Evolutionary conservation across 176 grass and related monocot species (phyloP).

Genomic region (Triticum monococcum): DNA sequence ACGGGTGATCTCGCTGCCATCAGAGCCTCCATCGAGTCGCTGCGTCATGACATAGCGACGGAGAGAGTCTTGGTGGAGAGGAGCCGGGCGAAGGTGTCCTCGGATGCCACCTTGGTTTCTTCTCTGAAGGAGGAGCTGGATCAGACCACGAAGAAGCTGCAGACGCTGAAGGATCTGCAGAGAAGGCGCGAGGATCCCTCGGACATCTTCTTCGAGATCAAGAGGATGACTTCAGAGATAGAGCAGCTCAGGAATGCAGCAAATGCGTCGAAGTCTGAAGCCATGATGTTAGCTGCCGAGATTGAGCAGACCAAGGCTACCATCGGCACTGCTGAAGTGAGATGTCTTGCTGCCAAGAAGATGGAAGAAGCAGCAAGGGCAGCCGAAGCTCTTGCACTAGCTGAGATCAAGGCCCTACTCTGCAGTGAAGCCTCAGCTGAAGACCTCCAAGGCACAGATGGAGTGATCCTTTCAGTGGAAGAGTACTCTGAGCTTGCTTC

Average conservation of each 20-base stretch:
- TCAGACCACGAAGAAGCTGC: conserved; percentile 45
- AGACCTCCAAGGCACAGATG: conserved; percentile 21
- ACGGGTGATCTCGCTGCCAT: conserved; percentile 56
- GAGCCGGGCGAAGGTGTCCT: conserved; percentile 46
- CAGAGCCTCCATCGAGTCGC: conserved; percentile 38
- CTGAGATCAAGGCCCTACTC: conserved; percentile 69
- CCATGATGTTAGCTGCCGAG: conserved; percentile 48
- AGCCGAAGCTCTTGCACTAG: conserved; percentile 69
- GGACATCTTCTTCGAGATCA: conserved; percentile 54
- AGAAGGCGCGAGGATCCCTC: conserved; percentile 29
- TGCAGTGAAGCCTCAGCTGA: conserved; percentile 49
- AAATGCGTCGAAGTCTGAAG: conserved; percentile 55
- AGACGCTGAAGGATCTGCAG: conserved; percentile 38
- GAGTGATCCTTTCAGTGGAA: conserved; percentile 56
- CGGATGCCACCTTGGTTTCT: conserved; percentile 40
- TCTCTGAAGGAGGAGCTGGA: conserved; percentile 61
- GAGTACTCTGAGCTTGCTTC: conserved; percentile 58
- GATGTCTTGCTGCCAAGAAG: conserved; percentile 69
- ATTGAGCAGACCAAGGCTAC: conserved; percentile 70
- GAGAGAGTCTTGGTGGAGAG: conserved; percentile 60
- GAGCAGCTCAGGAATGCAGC: conserved; percentile 51
- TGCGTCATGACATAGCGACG: conserved; percentile 49
- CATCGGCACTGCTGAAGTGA: conserved; percentile 69
- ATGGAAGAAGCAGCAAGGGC: conserved; percentile 75
- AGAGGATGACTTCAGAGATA: conserved; percentile 62